Base-by-base conservation (phyloP, 225 moss, liverwort and hornwort species). In the Physcomitrium patens region DNA sequence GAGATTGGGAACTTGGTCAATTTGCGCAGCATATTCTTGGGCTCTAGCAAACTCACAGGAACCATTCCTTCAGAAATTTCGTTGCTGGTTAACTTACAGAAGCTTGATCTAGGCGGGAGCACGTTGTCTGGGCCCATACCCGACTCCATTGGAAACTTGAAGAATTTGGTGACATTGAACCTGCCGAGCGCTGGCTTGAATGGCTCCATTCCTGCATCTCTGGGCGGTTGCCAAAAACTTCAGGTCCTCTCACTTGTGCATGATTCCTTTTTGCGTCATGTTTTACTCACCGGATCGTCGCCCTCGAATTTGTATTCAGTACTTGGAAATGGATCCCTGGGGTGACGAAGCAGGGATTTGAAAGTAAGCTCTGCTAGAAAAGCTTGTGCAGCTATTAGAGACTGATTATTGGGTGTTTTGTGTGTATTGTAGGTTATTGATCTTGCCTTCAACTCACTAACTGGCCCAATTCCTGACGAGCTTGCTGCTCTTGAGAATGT, bases 101-200 rank as follows among this genome's bases (percentile, higher is more conserved):
- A 93, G 67, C 57, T 93, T 8, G 89, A 95, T 22, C 80, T 95
- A 7, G 92, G 92, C 1, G 86, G 89, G 24, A 95, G 88, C 57
- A 12, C 27, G 0, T 51, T 93, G 14, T 74, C 77, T n/a, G 95
- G 95, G 0, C 74, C 83, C 28, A 86, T 95, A 13, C 95, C 95
- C 7, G 85, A 67, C 22, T 74, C 80, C 2, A 76, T 95, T 15
- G 91, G 91, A 0, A 88, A 81, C 15, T 78, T 95, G 79, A 85
- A 61, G 20, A 79, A 73, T 13, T 57, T 91, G 16, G 64, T 73
- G 43, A 79, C 86, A 1, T 58, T 91, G 41, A 78, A 74, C 52
- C 46, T 91, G 64, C 70, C 89, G 0, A 63, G 60, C 45, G 63
- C 84, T 20, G 74, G 82, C 4, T 70, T 89, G 71, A 86, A 72